Evolutionary conservation across 108 stramenopile genomes (phyloP).

Genomic region (Skeletonema marinoi): DNA sequence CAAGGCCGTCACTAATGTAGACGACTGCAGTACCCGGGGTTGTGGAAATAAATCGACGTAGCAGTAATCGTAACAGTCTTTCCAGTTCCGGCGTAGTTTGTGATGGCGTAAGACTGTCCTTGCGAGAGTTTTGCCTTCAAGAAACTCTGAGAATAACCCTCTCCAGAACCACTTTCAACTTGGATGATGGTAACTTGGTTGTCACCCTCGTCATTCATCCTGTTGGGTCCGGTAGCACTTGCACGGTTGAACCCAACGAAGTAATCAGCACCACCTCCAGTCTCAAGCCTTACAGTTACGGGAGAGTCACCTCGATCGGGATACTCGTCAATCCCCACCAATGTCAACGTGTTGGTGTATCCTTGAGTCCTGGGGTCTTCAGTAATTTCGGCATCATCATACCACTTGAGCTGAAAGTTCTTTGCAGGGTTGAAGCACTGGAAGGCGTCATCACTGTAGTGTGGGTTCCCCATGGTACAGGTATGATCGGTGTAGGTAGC

Average conservation of each 20-base stretch:
- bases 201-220: background rate
- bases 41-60: background rate
- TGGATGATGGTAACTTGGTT: background rate
- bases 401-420: too few species aligned
- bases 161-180: background rate
- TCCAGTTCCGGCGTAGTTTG: constrained; percentile 19
- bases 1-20: too few species aligned
- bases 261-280: constrained; percentile 15
- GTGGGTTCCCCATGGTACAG: constrained; percentile 39
- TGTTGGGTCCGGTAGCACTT: constrained; percentile 1
- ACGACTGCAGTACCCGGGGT: constrained; percentile 28
- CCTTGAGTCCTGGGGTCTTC: background rate
- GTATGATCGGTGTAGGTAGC: constrained; percentile 31
- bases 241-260: constrained; percentile 30
- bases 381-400: background rate
- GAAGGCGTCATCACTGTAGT: constrained; percentile 29
- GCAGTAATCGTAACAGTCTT: constrained; percentile 11
- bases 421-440: too few species aligned
- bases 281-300: constrained; percentile 26
- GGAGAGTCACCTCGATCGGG: background rate
- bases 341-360: constrained; percentile 7
- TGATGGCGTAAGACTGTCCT: too few species aligned
- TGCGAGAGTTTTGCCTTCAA: too few species aligned
- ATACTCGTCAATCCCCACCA: constrained; percentile 8
- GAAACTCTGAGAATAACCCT: constrained; percentile 10